phyloP scores from a whole-genome alignment of 495 filamentous ascomycete species.

The Xeromyces bisporus region DNA sequence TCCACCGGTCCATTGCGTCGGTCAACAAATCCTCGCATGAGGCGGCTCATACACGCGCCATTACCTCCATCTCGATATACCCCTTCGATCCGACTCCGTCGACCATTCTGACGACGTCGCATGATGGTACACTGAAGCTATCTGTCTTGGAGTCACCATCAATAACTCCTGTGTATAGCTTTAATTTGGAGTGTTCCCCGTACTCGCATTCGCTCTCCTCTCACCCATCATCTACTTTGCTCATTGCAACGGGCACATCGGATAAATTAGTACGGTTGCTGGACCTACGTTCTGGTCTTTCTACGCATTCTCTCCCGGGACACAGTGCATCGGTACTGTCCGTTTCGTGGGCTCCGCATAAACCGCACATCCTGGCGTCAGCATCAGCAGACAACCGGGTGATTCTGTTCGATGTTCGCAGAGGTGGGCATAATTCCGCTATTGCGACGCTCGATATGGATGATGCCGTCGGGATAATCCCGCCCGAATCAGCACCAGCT shows the following conservation, averaged over 20 bases:
- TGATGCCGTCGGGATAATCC: conserved; percentile 45
- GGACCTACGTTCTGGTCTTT: conserved; percentile 61
- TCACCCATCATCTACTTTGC: conserved; percentile 46
- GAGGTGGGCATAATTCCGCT: conserved; percentile 38
- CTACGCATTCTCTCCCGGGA: conserved; percentile 59
- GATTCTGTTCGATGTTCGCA: conserved; percentile 71
- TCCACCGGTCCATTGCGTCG: conserved; percentile 32
- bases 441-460: conserved; percentile 68
- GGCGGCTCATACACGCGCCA: conserved; percentile 52
- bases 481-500: conserved; percentile 9
- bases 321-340: conserved; percentile 56
- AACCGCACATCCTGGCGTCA: conserved; percentile 63
- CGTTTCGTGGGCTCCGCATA: conserved; percentile 60
- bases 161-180: conserved; percentile 39
- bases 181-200: conserved; percentile 51
- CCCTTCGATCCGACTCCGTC: conserved; percentile 56
- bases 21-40: conserved; percentile 25
- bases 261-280: conserved; percentile 65
- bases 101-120: conserved; percentile 68
- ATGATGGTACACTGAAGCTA: conserved; percentile 68
- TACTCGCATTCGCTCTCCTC: conserved; percentile 64
- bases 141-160: conserved; percentile 44
- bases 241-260: conserved; percentile 73
- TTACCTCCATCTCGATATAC: conserved; percentile 76
- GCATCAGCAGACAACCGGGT: conserved; percentile 63